Base-by-base conservation (phyloP, 352 stramenopile genomes). In the Lagenidium sp. region DNA sequence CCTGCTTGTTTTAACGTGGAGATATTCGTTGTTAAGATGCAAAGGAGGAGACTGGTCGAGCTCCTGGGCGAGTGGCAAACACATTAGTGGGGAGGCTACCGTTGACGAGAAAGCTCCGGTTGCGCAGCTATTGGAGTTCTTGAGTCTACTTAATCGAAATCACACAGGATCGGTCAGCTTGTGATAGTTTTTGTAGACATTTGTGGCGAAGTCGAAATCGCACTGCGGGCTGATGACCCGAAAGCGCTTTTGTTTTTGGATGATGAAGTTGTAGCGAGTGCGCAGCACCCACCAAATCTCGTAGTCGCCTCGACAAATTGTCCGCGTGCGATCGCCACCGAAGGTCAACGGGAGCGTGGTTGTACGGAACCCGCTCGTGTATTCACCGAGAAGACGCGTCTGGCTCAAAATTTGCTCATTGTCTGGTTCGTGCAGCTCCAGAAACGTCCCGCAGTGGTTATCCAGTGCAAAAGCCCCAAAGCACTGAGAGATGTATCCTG, bases 271-370 rank as follows among this genome's bases (percentile, higher is more conserved):
- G 46, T 81, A 86, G 6, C 65, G 59, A 38, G 76, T 92, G 43
- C 82, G 80, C 40, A 83, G 65, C 6, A 92, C 82, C 82, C 82
- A 94, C 81, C 82, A 94, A 42, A 94, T 76, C 43, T 92, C 79
- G 50, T 92, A 92, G 45, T 65, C 60, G 4, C 79, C 77, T 18
- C 57, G 58, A 46, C 79, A 92, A 41, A 92, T 64, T 6, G 72
- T 88, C 8, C 72, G 66, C 4, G 39, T 60, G 12, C 49, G 54
- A 40, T 92, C 73, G 1, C 81, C 82, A 32, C 56, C 47, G 45
- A 77, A 88, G 41, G 88, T 81, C 2, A 93, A 49, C 15, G 73
- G 76, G 34, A 91, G 30, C 0, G 76, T 86, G 23, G 76, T 91
- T 13, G 72, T 85, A 21, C 77, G 69, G 41, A 89, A 92, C 0